phyloP scores from a whole-genome alignment of 345 rosid species.

The Aquilaria sinensis region DNA sequence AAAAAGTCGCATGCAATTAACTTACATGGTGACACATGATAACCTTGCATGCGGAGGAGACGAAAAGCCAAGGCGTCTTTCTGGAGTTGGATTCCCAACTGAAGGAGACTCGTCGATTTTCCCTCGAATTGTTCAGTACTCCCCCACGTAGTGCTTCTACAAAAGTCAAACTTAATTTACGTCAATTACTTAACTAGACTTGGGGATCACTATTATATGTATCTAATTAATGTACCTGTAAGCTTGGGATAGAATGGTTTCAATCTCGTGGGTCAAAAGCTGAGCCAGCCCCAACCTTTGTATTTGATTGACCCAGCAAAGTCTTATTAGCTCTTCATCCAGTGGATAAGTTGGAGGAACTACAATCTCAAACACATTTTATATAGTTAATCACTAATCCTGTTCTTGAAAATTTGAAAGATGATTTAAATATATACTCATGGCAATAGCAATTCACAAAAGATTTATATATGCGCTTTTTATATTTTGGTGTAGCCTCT shows the following conservation, averaged over 20 bases:
- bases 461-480: too few relatives aligned
- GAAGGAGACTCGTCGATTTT: constrained; percentile 5
- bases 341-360: constrained; percentile 45
- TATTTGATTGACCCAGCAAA: constrained; percentile 39
- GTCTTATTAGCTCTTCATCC: constrained; percentile 46
- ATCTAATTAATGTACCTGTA: constrained; percentile 22
- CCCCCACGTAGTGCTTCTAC: background rate
- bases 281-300: constrained; percentile 47
- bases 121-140: constrained; percentile 7
- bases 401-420: too few relatives aligned
- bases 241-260: constrained; percentile 31
- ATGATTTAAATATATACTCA: too few relatives aligned
- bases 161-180: constrained; percentile 23
- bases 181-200: too few relatives aligned
- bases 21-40: constrained; percentile 43
- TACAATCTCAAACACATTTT: constrained; percentile 2
- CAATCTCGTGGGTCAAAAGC: constrained; percentile 39
- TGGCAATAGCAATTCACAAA: too few relatives aligned
- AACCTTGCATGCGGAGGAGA: constrained; percentile 48
- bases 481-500: too few relatives aligned
- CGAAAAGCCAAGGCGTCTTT: constrained; percentile 55
- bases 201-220: too few relatives aligned
- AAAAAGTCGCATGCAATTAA: too few relatives aligned
- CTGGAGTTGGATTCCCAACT: constrained; percentile 23
- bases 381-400: too few relatives aligned